A percentile compares a stretch with the other conserved stretches of the same genome.
These are phyloP conservation scores for Chaetomium cochliodes DNA, from an alignment of 495 filamentous ascomycete genomes.

Conservation along the genomic window DNA sequence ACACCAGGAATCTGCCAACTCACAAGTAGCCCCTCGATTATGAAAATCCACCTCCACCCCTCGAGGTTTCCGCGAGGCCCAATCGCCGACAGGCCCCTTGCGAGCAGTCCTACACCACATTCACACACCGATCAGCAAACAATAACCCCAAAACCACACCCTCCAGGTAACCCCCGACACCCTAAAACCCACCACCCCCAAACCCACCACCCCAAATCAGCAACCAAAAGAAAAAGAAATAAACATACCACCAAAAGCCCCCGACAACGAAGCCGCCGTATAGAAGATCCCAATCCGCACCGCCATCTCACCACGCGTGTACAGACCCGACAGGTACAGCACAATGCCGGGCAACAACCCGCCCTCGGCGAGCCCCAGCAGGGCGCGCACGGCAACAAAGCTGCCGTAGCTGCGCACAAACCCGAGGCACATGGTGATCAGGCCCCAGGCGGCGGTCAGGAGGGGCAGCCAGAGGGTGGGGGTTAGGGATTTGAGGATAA, in stretches of 20 bases:
- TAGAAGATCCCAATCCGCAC: conserved; percentile 56
- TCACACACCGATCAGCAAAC: neutral
- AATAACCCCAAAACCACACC: neutral
- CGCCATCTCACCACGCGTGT: conserved; percentile 50
- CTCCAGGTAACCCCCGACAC: neutral
- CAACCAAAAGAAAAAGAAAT: conserved; percentile 16
- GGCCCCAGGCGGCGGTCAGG: conserved; percentile 56
- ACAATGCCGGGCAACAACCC: conserved; percentile 53
- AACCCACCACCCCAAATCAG: neutral
- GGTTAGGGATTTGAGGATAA: conserved; percentile 72
- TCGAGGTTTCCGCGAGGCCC: conserved; percentile 42
- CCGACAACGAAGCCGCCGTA: conserved; percentile 54
- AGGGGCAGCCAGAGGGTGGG: conserved; percentile 61
- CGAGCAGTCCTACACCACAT: conserved; percentile 42
- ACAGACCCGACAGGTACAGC: conserved; percentile 50
- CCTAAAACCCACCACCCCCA: too few relatives aligned
- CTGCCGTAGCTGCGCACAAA: conserved; percentile 70
- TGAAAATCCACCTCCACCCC: conserved; percentile 55
- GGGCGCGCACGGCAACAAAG: conserved; percentile 72
- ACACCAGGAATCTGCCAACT: conserved; percentile 17
- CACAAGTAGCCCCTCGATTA: conserved; percentile 43
- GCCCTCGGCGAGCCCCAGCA: conserved; percentile 63
- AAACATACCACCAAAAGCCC: conserved; percentile 52
- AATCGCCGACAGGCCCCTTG: conserved; percentile 43
- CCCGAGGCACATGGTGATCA: conserved; percentile 65